Percentiles rank a stretch among this genome's conserved stretches.
These are phyloP conservation scores for Fusarium goolgardi DNA, from an alignment of 2,329 filamentous ascomycete species.

Conservation along the genomic window DNA sequence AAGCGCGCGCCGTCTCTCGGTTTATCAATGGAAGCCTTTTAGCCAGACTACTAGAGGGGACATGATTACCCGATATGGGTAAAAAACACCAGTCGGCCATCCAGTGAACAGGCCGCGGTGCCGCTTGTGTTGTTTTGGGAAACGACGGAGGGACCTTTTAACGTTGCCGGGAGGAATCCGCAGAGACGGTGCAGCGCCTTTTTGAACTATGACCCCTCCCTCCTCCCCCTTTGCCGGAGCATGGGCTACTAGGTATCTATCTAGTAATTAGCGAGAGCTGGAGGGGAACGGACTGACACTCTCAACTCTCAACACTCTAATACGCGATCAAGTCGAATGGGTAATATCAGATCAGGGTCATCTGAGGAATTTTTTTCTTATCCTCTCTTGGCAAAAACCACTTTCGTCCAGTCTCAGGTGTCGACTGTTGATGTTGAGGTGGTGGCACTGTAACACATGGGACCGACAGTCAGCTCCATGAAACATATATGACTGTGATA, in stretches of 20 bases:
- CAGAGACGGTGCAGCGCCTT: conserved; percentile 34
- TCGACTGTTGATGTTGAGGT: conserved; percentile 24
- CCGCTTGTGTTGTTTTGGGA: conserved; percentile 29
- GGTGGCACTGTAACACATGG: conserved; percentile 16
- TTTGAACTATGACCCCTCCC: conserved; percentile 14
- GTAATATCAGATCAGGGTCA: neutral
- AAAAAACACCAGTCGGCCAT: conserved; percentile 24
- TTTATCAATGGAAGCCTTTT: conserved; percentile 15
- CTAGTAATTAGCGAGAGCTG: conserved; percentile 6
- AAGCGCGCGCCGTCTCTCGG: conserved; percentile 9
- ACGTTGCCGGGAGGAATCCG: conserved; percentile 35
- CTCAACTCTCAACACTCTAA: neutral
- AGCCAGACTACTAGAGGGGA: conserved; percentile 34
- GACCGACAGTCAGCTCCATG: conserved; percentile 11
- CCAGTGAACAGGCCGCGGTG: conserved; percentile 14
- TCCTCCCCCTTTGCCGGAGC: conserved; percentile 23
- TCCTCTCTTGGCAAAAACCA: neutral
- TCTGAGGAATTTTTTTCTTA: neutral
- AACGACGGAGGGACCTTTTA: conserved; percentile 27
- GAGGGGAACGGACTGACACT: conserved; percentile 16
- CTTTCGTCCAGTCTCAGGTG: conserved; percentile 4
- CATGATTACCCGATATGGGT: conserved; percentile 38
- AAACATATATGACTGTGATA: conserved; percentile 8
- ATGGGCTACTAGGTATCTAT: conserved; percentile 11
- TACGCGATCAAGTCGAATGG: conserved; percentile 12